Evolutionary conservation across 768 basidiomycete genomes (phyloP).

Genomic region (Peribolospora kevripleyi): DNA sequence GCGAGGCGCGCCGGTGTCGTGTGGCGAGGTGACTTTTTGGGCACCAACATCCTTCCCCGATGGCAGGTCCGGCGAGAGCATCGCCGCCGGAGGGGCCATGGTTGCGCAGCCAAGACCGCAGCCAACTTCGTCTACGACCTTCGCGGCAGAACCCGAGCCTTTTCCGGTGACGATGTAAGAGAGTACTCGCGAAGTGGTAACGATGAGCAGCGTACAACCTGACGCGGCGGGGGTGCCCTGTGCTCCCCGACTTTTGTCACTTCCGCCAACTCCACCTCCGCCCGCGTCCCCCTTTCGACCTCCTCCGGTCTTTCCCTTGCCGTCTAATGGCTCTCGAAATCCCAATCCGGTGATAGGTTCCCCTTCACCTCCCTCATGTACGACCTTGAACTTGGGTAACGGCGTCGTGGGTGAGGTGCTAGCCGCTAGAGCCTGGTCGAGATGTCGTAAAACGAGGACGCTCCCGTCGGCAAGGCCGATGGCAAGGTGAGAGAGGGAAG

Average conservation of each 20-base stretch:
- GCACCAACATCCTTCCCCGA: slow-evolving; percentile 18
- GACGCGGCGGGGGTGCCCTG: too few species aligned
- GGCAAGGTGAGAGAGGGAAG: slow-evolving; percentile 56
- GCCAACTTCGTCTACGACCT: slow-evolving; percentile 65
- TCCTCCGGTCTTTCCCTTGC: slow-evolving; percentile 16
- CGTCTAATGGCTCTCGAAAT: slow-evolving; percentile 18
- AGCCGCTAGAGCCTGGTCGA: slow-evolving; percentile 34
- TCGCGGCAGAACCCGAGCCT: slow-evolving; percentile 27
- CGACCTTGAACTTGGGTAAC: slow-evolving; percentile 59
- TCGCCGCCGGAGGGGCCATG: slow-evolving; percentile 57
- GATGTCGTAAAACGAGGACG: slow-evolving; percentile 67
- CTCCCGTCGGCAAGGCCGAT: slow-evolving; percentile 89
- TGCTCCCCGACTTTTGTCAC: too few species aligned
- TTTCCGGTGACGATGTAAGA: slow-evolving; percentile 49
- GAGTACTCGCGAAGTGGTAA: slow-evolving; percentile 63
- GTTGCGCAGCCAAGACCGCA: slow-evolving; percentile 59
- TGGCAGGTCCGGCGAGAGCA: slow-evolving; percentile 37
- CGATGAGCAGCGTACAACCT: slow-evolving; percentile 44
- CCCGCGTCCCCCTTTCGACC: slow-evolving; percentile 1
- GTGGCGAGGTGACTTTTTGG: background rate
- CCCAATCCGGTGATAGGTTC: slow-evolving; percentile 87
- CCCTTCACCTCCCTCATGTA: slow-evolving; percentile 49
- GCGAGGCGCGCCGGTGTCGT: slow-evolving; percentile 18
- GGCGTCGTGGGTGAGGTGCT: slow-evolving; percentile 31
- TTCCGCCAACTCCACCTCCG: slow-evolving; percentile 8